phyloP scores from a whole-genome alignment of 2,329 filamentous ascomycete species.

The Ascochyta fabae region DNA sequence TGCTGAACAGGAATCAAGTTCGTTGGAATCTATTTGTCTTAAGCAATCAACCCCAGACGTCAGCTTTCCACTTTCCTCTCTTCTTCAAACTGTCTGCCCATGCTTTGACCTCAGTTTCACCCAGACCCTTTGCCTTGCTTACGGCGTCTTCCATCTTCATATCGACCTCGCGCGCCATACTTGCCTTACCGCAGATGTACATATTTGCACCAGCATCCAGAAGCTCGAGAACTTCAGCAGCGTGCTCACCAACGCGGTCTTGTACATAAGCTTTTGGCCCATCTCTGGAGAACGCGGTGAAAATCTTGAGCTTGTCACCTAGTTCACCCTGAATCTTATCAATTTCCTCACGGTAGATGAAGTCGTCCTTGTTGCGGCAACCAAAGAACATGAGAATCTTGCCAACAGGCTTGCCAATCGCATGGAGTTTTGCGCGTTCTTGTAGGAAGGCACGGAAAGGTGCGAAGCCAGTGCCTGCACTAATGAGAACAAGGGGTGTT shows the following conservation, averaged over 20 bases:
- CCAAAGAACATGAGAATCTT: slow-evolving; percentile 45
- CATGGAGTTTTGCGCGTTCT: slow-evolving; percentile 43
- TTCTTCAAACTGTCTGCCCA: slow-evolving; percentile 59
- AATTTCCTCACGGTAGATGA: slow-evolving; percentile 41
- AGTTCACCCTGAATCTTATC: slow-evolving; percentile 27
- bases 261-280: slow-evolving; percentile 48
- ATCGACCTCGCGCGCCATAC: slow-evolving; percentile 54
- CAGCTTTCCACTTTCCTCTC: slow-evolving; percentile 60
- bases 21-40: slow-evolving; percentile 5
- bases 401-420: slow-evolving; percentile 39
- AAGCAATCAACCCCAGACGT: slow-evolving; percentile 57
- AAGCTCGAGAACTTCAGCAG: slow-evolving; percentile 40
- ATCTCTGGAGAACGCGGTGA: slow-evolving; percentile 36
- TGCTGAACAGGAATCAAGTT: not conserved
- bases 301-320: slow-evolving; percentile 31
- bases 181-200: slow-evolving; percentile 50
- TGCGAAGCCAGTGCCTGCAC: slow-evolving; percentile 45
- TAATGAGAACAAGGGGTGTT: slow-evolving; percentile 57
- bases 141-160: slow-evolving; percentile 49
- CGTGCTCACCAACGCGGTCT: slow-evolving; percentile 44
- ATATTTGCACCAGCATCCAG: slow-evolving; percentile 50
- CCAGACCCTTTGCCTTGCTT: slow-evolving; percentile 46
- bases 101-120: slow-evolving; percentile 50
- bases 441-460: slow-evolving; percentile 45
- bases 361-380: slow-evolving; percentile 40